Conservation (phyloP, 2,329 filamentous ascomycete species). For the Aspergillus felis region DNA sequence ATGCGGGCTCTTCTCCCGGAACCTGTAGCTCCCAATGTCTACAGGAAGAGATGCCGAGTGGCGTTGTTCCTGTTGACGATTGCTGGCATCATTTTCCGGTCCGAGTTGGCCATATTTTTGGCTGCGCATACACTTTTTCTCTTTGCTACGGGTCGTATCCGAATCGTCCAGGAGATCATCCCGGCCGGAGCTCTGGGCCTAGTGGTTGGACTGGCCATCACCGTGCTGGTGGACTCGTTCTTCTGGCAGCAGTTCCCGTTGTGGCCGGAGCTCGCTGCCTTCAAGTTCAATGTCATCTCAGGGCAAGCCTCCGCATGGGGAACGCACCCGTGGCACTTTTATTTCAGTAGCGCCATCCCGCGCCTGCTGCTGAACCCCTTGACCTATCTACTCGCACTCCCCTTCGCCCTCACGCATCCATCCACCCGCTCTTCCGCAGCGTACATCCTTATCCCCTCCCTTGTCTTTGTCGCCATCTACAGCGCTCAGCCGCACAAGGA, state of each 20-base stretch:
- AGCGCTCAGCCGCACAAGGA: slow-evolving; percentile 93
- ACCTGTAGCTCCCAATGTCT: slow-evolving; percentile 14
- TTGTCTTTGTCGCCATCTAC: slow-evolving; percentile 74
- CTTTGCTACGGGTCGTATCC: slow-evolving; percentile 53
- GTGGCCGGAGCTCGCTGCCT: slow-evolving; percentile 88
- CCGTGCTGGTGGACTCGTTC: slow-evolving; percentile 78
- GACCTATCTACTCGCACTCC: slow-evolving; percentile 51
- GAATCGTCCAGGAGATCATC: slow-evolving; percentile 54
- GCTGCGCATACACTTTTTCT: slow-evolving; percentile 63
- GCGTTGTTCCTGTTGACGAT: slow-evolving; percentile 73
- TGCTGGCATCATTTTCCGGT: slow-evolving; percentile 79
- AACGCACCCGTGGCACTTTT: slow-evolving; percentile 78
- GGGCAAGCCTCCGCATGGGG: slow-evolving; percentile 87
- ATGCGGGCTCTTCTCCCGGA: slow-evolving; percentile 50
- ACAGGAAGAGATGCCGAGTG: slow-evolving; percentile 53
- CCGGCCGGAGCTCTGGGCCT: slow-evolving; percentile 64
- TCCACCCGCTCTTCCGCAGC: slow-evolving; percentile 51
- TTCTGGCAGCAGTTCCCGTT: slow-evolving; percentile 79
- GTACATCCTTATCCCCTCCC: slow-evolving; percentile 58
- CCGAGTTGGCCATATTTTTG: slow-evolving; percentile 81
- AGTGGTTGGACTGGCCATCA: slow-evolving; percentile 62
- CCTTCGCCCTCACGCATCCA: slow-evolving; percentile 48
- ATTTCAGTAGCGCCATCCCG: slow-evolving; percentile 77
- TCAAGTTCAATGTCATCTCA: slow-evolving; percentile 85
- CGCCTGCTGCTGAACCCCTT: slow-evolving; percentile 80